Percentiles rank a stretch among this genome's conserved stretches.
Conservation (phyloP, 345 rosid species). For the Pistacia atlantica region DNA sequence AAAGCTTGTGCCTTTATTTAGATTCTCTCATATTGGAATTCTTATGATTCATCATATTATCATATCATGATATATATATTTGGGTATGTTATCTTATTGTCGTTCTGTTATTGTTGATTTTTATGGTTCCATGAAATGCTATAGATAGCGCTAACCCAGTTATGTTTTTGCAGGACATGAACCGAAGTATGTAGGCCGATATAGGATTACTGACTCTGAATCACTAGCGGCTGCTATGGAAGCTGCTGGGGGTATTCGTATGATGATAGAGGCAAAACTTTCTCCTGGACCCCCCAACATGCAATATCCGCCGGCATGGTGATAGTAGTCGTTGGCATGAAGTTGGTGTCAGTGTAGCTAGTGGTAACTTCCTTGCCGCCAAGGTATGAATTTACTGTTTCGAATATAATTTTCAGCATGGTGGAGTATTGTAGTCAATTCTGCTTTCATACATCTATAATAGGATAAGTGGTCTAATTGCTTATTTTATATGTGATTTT, state of each 20-base stretch:
- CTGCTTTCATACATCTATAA: neutral
- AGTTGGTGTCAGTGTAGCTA: constrained; percentile 91
- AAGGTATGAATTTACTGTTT: constrained; percentile 50
- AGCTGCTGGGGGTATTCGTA: constrained; percentile 89
- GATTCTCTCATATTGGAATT: neutral
- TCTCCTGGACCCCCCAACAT: constrained; percentile 97
- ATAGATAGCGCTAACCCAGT: constrained; percentile 15
- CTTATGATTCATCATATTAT: neutral
- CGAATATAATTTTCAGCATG: constrained; percentile 1
- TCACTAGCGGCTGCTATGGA: constrained; percentile 89
- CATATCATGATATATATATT: neutral
- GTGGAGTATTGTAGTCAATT: neutral
- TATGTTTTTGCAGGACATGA: constrained; percentile 54
- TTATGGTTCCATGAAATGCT: constrained; percentile 10
- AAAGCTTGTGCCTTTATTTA: neutral
- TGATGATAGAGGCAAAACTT: constrained; percentile 91
- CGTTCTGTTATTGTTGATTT: neutral
- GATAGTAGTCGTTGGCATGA: constrained; percentile 88
- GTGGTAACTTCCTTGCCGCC: constrained; percentile 97
- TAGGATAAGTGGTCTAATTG: neutral
- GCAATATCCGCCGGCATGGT: constrained; percentile 84
- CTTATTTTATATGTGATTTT: neutral
- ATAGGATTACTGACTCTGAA: constrained; percentile 82
- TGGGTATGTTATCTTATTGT: neutral
- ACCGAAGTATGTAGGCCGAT: constrained; percentile 69